These are phyloP conservation scores for Pyracantha coccinea DNA, from an alignment of 331 rosid genomes.

Conservation along the genomic window DNA sequence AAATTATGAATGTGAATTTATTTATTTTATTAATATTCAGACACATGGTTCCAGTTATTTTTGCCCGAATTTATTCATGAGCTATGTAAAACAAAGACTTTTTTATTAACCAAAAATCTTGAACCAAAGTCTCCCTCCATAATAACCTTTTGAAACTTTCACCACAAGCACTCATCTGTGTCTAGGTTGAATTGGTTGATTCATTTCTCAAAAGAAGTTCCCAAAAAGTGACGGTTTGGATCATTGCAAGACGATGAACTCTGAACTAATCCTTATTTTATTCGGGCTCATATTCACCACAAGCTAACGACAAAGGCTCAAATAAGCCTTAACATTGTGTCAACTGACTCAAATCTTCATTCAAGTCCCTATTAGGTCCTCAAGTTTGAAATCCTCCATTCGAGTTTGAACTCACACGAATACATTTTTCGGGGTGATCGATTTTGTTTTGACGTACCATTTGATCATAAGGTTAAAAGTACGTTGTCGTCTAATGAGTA, in stretches of 20 bases:
- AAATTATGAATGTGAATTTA: too few species aligned
- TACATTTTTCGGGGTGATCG: neutral
- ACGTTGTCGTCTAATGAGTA: fast-evolving
- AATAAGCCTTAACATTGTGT: neutral
- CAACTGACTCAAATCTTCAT: neutral
- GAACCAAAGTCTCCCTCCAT: too few species aligned
- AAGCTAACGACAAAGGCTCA: neutral
- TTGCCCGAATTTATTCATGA: too few species aligned
- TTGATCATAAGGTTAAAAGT: too few species aligned
- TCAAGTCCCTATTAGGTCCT: neutral
- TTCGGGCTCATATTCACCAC: neutral
- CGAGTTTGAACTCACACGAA: neutral
- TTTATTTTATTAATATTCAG: too few species aligned
- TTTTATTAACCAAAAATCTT: too few species aligned
- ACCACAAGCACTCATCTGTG: too few species aligned
- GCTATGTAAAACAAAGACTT: too few species aligned
- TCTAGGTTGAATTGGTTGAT: too few species aligned
- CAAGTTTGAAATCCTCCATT: neutral
- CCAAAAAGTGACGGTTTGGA: neutral
- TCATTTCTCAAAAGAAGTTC: neutral
- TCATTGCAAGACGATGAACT: neutral
- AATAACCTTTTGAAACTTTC: too few species aligned
- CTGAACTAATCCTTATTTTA: neutral
- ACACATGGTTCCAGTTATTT: too few species aligned
- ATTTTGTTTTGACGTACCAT: neutral